These are phyloP conservation scores for Cercospora zeae-maydis DNA, from an alignment of 2,329 filamentous ascomycete genomes.

Conservation along the genomic window DNA sequence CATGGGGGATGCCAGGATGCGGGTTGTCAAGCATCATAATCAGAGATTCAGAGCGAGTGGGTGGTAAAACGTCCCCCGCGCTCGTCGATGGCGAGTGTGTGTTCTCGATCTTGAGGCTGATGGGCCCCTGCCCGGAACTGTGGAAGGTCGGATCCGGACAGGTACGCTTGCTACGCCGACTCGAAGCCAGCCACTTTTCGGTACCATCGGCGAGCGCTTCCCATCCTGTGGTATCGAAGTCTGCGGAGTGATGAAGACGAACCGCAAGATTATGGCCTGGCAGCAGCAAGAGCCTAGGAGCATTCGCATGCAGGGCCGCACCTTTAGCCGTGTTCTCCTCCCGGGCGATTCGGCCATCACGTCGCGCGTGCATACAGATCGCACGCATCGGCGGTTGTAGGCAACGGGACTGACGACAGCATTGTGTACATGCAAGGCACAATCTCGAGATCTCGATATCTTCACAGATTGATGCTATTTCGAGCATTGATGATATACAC, in stretches of 20 bases:
- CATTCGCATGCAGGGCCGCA: neutral
- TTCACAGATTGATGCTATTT: neutral
- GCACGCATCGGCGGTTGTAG: neutral
- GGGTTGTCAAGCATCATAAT: neutral
- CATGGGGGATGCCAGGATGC: neutral
- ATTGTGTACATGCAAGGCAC: neutral
- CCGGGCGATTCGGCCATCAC: neutral
- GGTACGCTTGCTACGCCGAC: neutral
- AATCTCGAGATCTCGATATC: neutral
- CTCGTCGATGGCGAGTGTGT: neutral
- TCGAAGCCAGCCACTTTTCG: neutral
- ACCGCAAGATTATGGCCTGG: conserved; percentile 1
- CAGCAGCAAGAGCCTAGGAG: neutral
- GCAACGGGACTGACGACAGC: neutral
- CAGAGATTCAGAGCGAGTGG: neutral
- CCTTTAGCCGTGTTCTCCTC: neutral
- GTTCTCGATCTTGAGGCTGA: conserved; percentile 1
- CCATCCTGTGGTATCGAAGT: neutral
- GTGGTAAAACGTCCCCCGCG: neutral
- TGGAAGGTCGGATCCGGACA: conserved; percentile 1
- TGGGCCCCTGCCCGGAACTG: conserved; percentile 1
- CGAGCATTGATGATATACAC: too few relatives aligned
- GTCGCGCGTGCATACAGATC: neutral
- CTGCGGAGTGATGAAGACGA: conserved; percentile 1
- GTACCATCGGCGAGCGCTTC: neutral